Base-by-base conservation (phyloP, 805 yeast genomes). In the Cyberlindnera meyerae region DNA sequence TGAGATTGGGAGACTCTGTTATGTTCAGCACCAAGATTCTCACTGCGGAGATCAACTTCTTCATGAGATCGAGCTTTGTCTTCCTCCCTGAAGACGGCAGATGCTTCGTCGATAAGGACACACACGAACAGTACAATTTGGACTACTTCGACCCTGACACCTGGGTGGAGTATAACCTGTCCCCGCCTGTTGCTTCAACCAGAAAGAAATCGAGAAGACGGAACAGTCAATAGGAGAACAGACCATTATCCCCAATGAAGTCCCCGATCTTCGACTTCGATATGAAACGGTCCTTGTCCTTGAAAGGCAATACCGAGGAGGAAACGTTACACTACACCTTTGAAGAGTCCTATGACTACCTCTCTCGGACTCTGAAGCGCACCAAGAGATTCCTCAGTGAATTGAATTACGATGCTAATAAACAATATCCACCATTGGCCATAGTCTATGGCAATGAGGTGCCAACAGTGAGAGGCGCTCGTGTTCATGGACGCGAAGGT, bases 401-500 rank as follows among this genome's bases (percentile, higher is more conserved):
- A 18, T 63, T 88, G 18, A 71, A 72, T 20, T 79, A 66, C 46
- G 70, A 73, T 21, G 68, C 71, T 6, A 61, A 59, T 2, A 67
- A 75, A 29, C 51, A 64, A 34, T 85, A 86, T 51, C 97, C 97
- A 4, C 96, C 96, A 0, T 53, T 89, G 60, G 90, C 84, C 0
- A 70, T 82, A 2, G 82, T 89, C 0, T 86, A 83, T 54, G 94
- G 96, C 8, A 77, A 84, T 52, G 67, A 71, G 7, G 82, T 86
- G 1, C 96, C 97, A 1, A 83, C 95, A 0, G 89, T 86, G 4
- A 70, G 93, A 35, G 95, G 90, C 7, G 81, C 86, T 3, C 63
- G 77, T 36, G 93, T 88, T 1, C 56, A 66, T 22, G 74, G 79
- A 6, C 55, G 55, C 9, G 72, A 79, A 29, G 93, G 77, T 25